Evolutionary conservation across 2,329 filamentous ascomycete species (phyloP), one percentile per base, ranked within the genome.

Genomic region (Phyllosticta ampelicida): DNA sequence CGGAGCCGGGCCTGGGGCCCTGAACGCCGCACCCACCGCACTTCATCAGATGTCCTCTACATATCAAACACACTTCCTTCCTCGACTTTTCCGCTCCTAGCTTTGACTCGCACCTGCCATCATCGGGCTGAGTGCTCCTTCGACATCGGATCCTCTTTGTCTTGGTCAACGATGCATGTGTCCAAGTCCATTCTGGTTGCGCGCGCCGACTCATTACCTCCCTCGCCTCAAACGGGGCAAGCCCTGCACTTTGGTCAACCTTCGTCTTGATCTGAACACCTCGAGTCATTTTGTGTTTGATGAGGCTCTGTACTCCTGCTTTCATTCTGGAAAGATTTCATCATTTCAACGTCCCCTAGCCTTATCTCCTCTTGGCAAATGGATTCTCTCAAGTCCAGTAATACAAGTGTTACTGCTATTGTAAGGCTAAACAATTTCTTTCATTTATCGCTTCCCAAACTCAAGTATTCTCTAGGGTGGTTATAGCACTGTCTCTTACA

Each of bases 251-350:
- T 20, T 21, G 63, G 63, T 63, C 65, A 60, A 54, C 60, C 62
- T 44, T 61, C 63, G 64, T 68, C 63, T 68, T 68, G 55, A 58
- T 51, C 55, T 18, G 21, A 68, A 69, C 70, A 66, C 70, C 65
- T 70, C 66, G 60, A 66, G 66, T 20, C 29, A 26, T 60, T n/a
- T 18, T 44, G 36, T n/a, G 23, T 44, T 44, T 61, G 57, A 63
- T 63, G 61, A 52, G 53, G 55, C 16, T 23, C 48, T 50, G 48
- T 48, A 19, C 53, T n/a, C 21, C 54, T 53, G 20, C 48, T 23
- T 36, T 28, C 48, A 49, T 54, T 20, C 57, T 51, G 49, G 21
- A 55, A 30, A 50, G 49, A 2, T 16, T 56, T 49, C 53, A 60
- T 52, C 59, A 53, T 30, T 54, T 53, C 52, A 30, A 54, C 56